A percentile compares a stretch with the other conserved stretches of the same genome.
phyloP scores from a whole-genome alignment of 176 grass and related monocot genomes.

The Juncus effusus region DNA sequence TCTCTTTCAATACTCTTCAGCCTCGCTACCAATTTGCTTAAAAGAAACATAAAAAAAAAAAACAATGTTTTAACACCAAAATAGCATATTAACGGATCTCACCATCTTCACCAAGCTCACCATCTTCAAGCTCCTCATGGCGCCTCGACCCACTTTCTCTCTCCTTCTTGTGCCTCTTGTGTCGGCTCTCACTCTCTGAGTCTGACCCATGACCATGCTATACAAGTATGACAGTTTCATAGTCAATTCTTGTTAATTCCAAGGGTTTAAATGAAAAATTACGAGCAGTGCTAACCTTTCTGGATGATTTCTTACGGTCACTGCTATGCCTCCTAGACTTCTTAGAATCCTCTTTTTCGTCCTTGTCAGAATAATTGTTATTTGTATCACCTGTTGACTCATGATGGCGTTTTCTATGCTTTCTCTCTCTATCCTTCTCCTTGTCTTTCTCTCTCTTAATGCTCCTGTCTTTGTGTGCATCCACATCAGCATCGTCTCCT shows the following conservation, averaged over 20 bases:
- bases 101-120: conserved; percentile 93
- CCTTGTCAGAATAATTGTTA: conserved; percentile 56
- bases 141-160: conserved; percentile 56
- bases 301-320: conserved; percentile 95
- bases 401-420: conserved; percentile 86
- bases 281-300: conserved; percentile 59
- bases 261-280: conserved; percentile 17
- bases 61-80: conserved; percentile 27
- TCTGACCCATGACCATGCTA: conserved; percentile 80
- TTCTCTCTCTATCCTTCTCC: conserved; percentile 93
- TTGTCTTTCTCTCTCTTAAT: conserved; percentile 57
- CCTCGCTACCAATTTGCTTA: no score
- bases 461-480: conserved; percentile 41
- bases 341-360: conserved; percentile 70
- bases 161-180: conserved; percentile 82
- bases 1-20: no score
- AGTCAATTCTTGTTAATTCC: conserved; percentile 12
- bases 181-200: conserved; percentile 69
- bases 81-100: conserved; percentile 53
- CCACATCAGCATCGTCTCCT: conserved; percentile 58
- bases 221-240: conserved; percentile 26
- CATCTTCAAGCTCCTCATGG: conserved; percentile 92
- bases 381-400: conserved; percentile 42
- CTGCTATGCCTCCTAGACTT: conserved; percentile 73
- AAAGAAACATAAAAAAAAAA: no score